These are phyloP conservation scores for Schoenoplectus tabernaemontani DNA, from an alignment of 202 grass and related monocot genomes.

Conservation along the genomic window DNA sequence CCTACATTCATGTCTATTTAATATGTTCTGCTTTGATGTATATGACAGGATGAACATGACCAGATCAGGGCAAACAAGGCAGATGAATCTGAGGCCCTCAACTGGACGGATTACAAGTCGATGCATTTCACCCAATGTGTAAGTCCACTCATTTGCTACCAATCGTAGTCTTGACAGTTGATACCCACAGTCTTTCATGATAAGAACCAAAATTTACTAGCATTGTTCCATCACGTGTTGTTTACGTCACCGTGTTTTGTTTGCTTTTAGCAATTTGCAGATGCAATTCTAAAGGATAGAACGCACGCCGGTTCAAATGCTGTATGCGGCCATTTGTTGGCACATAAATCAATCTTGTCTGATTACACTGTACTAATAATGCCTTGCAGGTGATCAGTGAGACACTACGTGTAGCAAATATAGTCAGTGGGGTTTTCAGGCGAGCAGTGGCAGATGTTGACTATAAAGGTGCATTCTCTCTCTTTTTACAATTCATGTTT, in stretches of 20 bases:
- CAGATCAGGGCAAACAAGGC: conserved; percentile 50
- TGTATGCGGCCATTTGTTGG: not conserved
- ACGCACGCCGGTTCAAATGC: not conserved
- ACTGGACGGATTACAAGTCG: conserved; percentile 90
- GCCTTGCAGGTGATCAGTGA: conserved; percentile 79
- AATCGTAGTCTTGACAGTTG: not conserved
- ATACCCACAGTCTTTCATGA: not conserved
- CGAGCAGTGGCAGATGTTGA: conserved; percentile 76
- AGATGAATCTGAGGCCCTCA: conserved; percentile 33
- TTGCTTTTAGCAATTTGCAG: not conserved
- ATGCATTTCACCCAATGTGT: conserved; percentile 99
- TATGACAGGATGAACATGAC: conserved; percentile 74
- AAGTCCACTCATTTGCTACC: conserved; percentile 21
- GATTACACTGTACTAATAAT: not conserved
- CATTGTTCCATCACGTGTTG: not conserved
- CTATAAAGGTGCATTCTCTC: conserved; percentile 54
- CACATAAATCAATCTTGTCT: not conserved
- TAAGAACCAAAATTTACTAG: not conserved
- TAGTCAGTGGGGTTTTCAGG: conserved; percentile 86
- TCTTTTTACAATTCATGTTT: not conserved
- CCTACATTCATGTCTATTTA: conserved; percentile 4
- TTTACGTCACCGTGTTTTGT: not conserved
- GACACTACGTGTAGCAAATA: conserved; percentile 83
- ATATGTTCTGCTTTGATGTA: conserved; percentile 6
- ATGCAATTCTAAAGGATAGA: not conserved